Evolutionary conservation across 805 yeast genomes (phyloP).

Genomic region (Saturnispora besseyi): DNA sequence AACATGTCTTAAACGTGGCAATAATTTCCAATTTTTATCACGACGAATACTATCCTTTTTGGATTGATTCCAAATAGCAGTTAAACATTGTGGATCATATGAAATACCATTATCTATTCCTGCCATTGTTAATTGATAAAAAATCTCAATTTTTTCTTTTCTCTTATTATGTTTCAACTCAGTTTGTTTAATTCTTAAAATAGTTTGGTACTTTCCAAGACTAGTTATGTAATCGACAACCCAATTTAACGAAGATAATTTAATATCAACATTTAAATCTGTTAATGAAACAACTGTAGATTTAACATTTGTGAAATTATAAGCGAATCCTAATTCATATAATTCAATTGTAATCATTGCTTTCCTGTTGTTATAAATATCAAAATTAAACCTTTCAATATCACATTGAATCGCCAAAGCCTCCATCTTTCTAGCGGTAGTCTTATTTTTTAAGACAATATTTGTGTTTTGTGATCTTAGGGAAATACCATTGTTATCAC

Average conservation of each 20-base stretch:
- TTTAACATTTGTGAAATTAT: not conserved
- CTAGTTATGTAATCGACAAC: constrained; percentile 1
- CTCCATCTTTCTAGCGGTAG: constrained; percentile 30
- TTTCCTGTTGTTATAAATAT: not conserved
- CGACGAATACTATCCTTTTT: constrained; percentile 34
- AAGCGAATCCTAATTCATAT: not conserved
- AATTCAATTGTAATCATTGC: constrained; percentile 2
- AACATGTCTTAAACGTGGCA: constrained; percentile 72
- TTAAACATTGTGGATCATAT: constrained; percentile 74
- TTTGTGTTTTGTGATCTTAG: not conserved
- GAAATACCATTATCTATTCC: constrained; percentile 40
- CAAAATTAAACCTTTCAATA: constrained; percentile 2
- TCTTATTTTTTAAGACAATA: constrained; percentile 11
- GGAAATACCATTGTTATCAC: constrained; percentile 5
- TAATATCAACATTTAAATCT: constrained; percentile 3
- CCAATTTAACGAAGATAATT: constrained; percentile 2
- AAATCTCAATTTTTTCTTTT: constrained; percentile 30
- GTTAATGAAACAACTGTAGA: not conserved
- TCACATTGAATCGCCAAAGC: constrained; percentile 28
- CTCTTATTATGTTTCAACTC: constrained; percentile 10
- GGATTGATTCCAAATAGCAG: constrained; percentile 7
- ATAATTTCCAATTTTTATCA: constrained; percentile 80
- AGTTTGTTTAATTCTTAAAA: not conserved
- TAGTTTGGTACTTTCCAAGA: not conserved
- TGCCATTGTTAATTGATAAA: constrained; percentile 34